phyloP scores from a whole-genome alignment of 2,329 filamentous ascomycete species.

The Ceratocystis huliohia region DNA sequence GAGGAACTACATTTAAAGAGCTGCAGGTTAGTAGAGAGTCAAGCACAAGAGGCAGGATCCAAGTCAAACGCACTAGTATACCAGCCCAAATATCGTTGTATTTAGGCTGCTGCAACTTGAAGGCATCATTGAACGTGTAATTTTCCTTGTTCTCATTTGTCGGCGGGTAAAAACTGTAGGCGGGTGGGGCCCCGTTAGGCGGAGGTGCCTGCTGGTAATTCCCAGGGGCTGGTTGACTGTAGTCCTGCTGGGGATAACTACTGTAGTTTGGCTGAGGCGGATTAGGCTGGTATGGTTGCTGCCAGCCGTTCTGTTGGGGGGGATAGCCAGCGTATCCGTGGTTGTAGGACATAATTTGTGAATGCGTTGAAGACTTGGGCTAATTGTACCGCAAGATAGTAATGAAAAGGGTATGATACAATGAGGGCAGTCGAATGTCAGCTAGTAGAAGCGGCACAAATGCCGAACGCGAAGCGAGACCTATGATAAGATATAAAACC shows the following conservation, averaged over 20 bases:
- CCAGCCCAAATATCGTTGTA: conserved; percentile 87
- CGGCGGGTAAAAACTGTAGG: conserved; percentile 30
- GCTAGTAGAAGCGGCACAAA: not conserved
- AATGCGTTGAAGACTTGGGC: not conserved
- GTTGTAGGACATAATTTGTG: conserved; percentile 15
- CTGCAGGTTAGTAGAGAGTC: not conserved
- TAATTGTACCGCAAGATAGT: not conserved
- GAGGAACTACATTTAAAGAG: conserved; percentile 43
- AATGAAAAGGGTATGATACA: not conserved
- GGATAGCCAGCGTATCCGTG: conserved; percentile 20
- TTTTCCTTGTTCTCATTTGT: conserved; percentile 35
- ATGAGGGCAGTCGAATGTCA: not conserved
- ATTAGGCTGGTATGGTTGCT: conserved; percentile 26
- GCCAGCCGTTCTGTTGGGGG: conserved; percentile 24
- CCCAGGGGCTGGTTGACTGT: conserved; percentile 14
- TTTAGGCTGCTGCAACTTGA: conserved; percentile 72
- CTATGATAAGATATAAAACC: not conserved
- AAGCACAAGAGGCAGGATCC: too few relatives aligned
- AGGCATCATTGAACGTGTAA: conserved; percentile 61
- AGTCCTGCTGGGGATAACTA: conserved; percentile 22
- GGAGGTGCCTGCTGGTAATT: conserved; percentile 26
- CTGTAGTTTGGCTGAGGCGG: conserved; percentile 23
- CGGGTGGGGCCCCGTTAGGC: conserved; percentile 26
- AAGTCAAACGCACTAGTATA: conserved; percentile 44
- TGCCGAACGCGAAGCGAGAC: not conserved